Evolutionary conservation across 1,139 yeast genomes (phyloP), one percentile per base, ranked within the genome.

Genomic region (Candida glucosophila): DNA sequence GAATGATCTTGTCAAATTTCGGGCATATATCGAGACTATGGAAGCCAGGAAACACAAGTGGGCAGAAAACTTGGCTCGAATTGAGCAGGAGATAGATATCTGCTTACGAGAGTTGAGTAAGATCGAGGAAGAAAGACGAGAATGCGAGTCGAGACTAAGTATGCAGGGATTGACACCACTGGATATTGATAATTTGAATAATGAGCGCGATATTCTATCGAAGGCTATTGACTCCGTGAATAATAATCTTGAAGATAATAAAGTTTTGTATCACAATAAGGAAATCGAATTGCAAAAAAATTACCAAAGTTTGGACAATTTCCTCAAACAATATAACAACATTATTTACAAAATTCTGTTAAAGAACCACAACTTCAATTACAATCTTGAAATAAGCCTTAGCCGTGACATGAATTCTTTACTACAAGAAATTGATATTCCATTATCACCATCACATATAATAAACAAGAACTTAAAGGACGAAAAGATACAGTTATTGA

Each of bases 1-100:
- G 39, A 72, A 74, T 31, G 96, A 86, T 51, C 59, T 79, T 22
- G 57, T 61, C 24, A 80, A 80, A 46, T 80, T 82, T 44, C 67
- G 73, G 40, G 78, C 74, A 12, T 82, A 80, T 43, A 75, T 81
- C 26, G 75, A 73, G 25, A 63, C 74, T 7, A 76, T 81, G 70
- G 73, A 77, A 36, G 56, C 62, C 17, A 62, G 83, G 31, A 78
- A 77, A 40, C 43, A 53, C 5, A 77, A 75, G 44, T 80, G 93
- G 92, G 59, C 67, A 3, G 56, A 57, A 15, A 67, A 73, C 21
- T 47, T 80, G 28, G 59, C 61, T 14, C 73, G 73, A 37, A 67
- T 80, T 30, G 58, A 62, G 17, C 52, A 50, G 7, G 92, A 80
- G 43, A 65, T 77, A 23, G 52, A 46, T 2, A 50, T 54, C 15